Base-by-base conservation (phyloP, 495 filamentous ascomycete species). In the Echria macrotheca region DNA sequence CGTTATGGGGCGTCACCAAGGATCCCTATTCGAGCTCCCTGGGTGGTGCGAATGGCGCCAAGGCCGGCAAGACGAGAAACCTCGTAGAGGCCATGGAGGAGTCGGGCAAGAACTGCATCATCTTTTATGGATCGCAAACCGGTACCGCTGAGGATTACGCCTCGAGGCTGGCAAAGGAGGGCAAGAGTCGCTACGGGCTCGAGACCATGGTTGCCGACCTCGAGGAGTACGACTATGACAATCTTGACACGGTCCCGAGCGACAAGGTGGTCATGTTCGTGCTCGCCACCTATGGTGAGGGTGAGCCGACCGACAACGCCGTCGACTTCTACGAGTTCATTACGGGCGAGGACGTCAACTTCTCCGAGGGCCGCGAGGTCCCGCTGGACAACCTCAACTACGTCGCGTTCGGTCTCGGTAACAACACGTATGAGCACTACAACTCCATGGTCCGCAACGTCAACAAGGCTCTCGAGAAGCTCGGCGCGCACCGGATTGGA, bases 371-470 rank as follows among this genome's bases (percentile, higher is more conserved):
- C 48, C 80, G 83, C 22, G 88, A 91, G 3, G 76, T 83, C 55
- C 81, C 91, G 23, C 81, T 99, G 14, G 78, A 72, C 24, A 89
- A 88, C 52, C 76, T 99, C 59, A 91, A 91, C 65, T 99, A 88
- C 60, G 87, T 99, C 59, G 77, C 91, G 35, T 99, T 99, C 64
- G 93, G 93, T 60, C 80, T 99, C 9, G 93, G 93, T 53, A 87
- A 99, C 76, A 99, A 99, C 72, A 99, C 93, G 21, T 99, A 99
- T 57, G 93, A 99, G 60, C 94, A 99, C 73, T 99, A 97, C 77
- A 96, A 99, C 70, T 84, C 87, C 29, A 95, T 99, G 89, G 91
- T 99, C 48, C 88, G 93, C 50, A 85, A 89, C 50, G 82, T 95
- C 49, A 81, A 95, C 66, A 79, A 82, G 53, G 83, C 84, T 26